A percentile compares a stretch with the other conserved stretches of the same genome.
These are phyloP conservation scores for Kluyveromyces sp. DNA, from an alignment of 1,139 yeast genomes.

Conservation along the genomic window DNA sequence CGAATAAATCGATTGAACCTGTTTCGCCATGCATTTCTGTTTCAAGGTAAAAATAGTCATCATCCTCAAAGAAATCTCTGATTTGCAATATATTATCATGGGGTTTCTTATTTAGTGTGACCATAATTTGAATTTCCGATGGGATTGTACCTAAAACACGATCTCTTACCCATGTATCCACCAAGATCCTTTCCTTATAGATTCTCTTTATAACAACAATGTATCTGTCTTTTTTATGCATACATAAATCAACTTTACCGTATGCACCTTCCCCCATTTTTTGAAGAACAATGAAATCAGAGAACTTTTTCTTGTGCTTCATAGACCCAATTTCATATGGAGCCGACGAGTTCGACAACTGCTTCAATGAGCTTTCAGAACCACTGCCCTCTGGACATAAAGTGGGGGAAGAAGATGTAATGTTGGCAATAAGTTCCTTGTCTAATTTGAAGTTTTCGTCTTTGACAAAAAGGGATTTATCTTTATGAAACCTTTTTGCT, in stretches of 20 bases:
- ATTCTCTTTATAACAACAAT: slow-evolving; percentile 80
- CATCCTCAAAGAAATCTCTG: slow-evolving; percentile 88
- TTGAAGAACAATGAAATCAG: slow-evolving; percentile 63
- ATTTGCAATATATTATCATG: slow-evolving; percentile 83
- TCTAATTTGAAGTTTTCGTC: slow-evolving; percentile 25
- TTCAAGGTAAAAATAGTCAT: slow-evolving; percentile 78
- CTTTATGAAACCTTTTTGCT: slow-evolving; percentile 22
- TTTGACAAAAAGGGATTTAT: slow-evolving; percentile 25
- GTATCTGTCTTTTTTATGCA: slow-evolving; percentile 48
- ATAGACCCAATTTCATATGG: slow-evolving; percentile 41
- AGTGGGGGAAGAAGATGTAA: slow-evolving; percentile 15
- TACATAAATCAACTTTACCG: slow-evolving; percentile 81
- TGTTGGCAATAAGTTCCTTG: slow-evolving; percentile 21
- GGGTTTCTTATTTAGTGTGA: slow-evolving; percentile 62
- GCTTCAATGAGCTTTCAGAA: too few relatives aligned
- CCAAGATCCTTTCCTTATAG: slow-evolving; percentile 83
- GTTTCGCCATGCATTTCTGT: slow-evolving; percentile 82
- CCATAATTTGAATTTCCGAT: slow-evolving; percentile 87
- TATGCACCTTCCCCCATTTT: slow-evolving; percentile 95
- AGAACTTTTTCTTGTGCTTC: slow-evolving; percentile 58
- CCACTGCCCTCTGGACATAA: too few relatives aligned
- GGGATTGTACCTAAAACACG: slow-evolving; percentile 88
- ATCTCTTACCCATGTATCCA: slow-evolving; percentile 96
- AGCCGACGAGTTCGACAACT: neutral
- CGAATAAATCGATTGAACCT: slow-evolving; percentile 89